phyloP scores from a whole-genome alignment of 176 grass and related monocot species.

The Olyra latifolia region DNA sequence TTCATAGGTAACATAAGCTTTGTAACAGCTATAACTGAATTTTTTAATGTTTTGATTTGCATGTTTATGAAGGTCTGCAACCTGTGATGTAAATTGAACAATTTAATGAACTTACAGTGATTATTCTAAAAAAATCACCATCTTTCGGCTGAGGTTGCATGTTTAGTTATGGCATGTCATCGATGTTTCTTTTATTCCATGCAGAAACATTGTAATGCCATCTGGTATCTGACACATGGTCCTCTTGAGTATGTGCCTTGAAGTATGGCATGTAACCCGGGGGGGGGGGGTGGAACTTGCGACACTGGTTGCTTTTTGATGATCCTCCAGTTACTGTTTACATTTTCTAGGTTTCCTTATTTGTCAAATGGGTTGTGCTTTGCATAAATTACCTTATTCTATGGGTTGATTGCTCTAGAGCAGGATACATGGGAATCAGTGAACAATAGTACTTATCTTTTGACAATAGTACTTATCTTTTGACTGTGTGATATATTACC shows the following conservation, averaged over 20 bases:
- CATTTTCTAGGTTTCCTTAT: neutral
- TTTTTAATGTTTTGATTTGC: neutral
- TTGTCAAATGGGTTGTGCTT: neutral
- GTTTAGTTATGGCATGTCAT: too few relatives aligned
- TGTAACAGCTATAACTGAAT: neutral
- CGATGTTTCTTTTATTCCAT: neutral
- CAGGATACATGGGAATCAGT: neutral
- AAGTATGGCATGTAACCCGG: slow-evolving; percentile 27
- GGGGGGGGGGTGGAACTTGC: neutral
- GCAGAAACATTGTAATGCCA: neutral
- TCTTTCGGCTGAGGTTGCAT: slow-evolving; percentile 31
- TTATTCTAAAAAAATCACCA: slow-evolving; percentile 33
- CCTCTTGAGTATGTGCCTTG: neutral
- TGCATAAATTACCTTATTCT: neutral
- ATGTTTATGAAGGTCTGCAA: neutral
- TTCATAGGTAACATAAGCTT: neutral
- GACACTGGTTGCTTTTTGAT: slow-evolving; percentile 8
- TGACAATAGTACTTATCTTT: too few relatives aligned
- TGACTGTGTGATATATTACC: neutral
- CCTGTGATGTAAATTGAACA: slow-evolving; percentile 2
- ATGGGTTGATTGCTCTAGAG: neutral
- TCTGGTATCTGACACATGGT: slow-evolving; percentile 14
- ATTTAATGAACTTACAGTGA: slow-evolving; percentile 15
- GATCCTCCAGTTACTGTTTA: slow-evolving; percentile 14
- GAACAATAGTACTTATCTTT: neutral